phyloP scores from a whole-genome alignment of 2,329 filamentous ascomycete species.

The Fulvia fulva region DNA sequence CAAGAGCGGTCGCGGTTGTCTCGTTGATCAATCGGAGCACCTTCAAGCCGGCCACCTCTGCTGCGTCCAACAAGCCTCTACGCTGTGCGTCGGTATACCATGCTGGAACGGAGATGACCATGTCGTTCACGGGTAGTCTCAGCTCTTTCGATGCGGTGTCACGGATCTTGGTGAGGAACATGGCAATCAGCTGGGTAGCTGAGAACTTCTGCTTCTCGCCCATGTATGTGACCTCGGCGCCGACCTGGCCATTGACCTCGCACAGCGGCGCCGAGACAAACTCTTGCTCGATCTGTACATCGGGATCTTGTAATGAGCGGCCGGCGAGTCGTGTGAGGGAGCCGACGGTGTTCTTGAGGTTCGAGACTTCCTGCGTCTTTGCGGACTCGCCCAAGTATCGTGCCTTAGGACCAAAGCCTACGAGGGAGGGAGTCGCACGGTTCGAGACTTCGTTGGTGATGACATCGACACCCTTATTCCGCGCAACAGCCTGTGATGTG shows the following conservation, averaged over 20 bases:
- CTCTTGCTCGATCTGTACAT: constrained; percentile 88
- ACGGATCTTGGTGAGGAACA: constrained; percentile 95
- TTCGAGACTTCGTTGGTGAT: constrained; percentile 99
- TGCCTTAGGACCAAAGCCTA: constrained; percentile 90
- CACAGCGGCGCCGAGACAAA: constrained; percentile 81
- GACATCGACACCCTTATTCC: constrained; percentile 98
- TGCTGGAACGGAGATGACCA: constrained; percentile 88
- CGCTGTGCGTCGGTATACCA: constrained; percentile 98
- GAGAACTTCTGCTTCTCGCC: constrained; percentile 95
- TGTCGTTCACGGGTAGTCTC: constrained; percentile 83
- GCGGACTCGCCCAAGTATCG: constrained; percentile 92
- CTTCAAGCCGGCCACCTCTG: constrained; percentile 91
- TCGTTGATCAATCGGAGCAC: constrained; percentile 94
- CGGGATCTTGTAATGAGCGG: constrained; percentile 80
- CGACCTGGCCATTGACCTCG: constrained; percentile 90
- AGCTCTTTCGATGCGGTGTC: constrained; percentile 81
- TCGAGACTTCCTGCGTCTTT: constrained; percentile 98
- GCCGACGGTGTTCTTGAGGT: constrained; percentile 97
- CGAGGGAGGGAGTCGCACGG: constrained; percentile 88
- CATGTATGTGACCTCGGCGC: constrained; percentile 87
- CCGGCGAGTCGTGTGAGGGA: constrained; percentile 90
- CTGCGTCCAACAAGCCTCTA: constrained; percentile 80
- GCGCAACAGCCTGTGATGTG: constrained; percentile 66
- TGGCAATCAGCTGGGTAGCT: constrained; percentile 87
- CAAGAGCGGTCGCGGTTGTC: constrained; percentile 90